phyloP scores from a whole-genome alignment of 106 monocot genomes.

The Dioscorea dumetorum region DNA sequence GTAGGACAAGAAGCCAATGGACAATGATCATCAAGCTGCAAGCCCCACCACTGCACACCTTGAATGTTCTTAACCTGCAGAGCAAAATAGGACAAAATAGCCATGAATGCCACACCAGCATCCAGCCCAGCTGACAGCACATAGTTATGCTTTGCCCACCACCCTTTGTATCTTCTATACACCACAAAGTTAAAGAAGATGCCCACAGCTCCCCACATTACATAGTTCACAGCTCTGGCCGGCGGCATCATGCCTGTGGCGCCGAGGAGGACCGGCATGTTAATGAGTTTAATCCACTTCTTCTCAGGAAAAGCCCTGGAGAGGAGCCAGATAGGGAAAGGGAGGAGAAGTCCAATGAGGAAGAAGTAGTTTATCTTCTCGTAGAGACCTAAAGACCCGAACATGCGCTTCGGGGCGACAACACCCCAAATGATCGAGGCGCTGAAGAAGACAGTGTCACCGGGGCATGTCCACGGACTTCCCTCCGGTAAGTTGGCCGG shows the following conservation, averaged over 20 bases:
- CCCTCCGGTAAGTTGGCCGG: neutral
- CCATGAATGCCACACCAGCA: conserved; percentile 33
- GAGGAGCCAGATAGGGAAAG: conserved; percentile 19
- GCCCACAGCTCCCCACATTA: conserved; percentile 18
- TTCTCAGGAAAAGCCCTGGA: conserved; percentile 15
- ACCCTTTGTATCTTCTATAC: conserved; percentile 13
- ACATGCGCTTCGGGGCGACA: conserved; percentile 1
- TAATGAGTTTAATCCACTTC: conserved; percentile 35
- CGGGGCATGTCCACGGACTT: conserved; percentile 14
- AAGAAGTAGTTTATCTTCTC: conserved; percentile 16
- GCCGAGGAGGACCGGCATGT: conserved; percentile 26
- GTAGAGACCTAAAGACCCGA: conserved; percentile 8
- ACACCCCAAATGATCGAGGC: conserved; percentile 10
- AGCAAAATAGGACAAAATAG: conserved; percentile 7
- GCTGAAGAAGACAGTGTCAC: neutral
- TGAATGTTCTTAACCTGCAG: conserved; percentile 18
- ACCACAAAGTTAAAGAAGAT: conserved; percentile 27
- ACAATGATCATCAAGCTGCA: conserved; percentile 17
- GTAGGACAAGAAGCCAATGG: conserved; percentile 26
- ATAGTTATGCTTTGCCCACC: conserved; percentile 33
- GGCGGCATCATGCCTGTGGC: conserved; percentile 10
- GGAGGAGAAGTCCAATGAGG: conserved; percentile 16
- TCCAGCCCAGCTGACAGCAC: conserved; percentile 28
- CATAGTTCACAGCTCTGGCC: conserved; percentile 15
- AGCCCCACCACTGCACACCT: conserved; percentile 26